A percentile compares a stretch with the other conserved stretches of the same genome.
Conservation (phyloP, 108 stramenopile species). For the Stephanodiscus minutulus region DNA sequence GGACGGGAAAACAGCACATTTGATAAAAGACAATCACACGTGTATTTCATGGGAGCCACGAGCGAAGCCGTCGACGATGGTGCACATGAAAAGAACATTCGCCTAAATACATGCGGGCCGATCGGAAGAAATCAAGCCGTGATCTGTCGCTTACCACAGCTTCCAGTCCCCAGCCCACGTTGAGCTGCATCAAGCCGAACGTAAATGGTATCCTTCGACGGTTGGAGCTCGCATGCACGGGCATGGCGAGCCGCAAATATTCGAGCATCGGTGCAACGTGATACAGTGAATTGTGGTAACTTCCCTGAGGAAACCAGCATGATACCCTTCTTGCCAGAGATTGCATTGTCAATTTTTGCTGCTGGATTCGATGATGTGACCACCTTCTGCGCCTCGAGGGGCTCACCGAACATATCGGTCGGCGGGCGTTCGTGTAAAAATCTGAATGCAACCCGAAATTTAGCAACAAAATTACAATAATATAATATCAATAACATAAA, state of each 20-base stretch:
- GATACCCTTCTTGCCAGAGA: constrained; percentile 19
- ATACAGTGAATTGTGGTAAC: constrained; percentile 22
- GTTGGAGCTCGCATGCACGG: constrained; percentile 15
- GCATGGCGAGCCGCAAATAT: constrained; percentile 29
- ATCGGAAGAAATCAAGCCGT: constrained; percentile 17
- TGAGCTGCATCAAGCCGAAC: constrained; percentile 44
- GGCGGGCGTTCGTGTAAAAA: constrained; percentile 25
- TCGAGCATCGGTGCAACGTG: constrained; percentile 17
- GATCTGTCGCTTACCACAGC: constrained; percentile 35
- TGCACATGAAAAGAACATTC: constrained; percentile 52
- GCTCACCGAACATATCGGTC: no score
- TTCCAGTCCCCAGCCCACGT: constrained; percentile 40
- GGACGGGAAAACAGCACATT: constrained; percentile 6
- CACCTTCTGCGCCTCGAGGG: no score
- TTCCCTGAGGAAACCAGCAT: constrained; percentile 18
- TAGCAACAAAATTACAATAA: not conserved
- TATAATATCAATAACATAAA: not conserved
- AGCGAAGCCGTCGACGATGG: constrained; percentile 28
- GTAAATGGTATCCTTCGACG: constrained; percentile 14
- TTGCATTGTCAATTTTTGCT: not conserved
- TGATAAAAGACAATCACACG: constrained; percentile 59
- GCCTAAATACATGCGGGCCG: constrained; percentile 77
- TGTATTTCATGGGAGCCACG: constrained; percentile 51
- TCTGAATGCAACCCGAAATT: not conserved
- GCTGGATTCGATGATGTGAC: no score